Conservation (phyloP, 169 alveolate species). For the Plasmodium billcollinsi region DNA sequence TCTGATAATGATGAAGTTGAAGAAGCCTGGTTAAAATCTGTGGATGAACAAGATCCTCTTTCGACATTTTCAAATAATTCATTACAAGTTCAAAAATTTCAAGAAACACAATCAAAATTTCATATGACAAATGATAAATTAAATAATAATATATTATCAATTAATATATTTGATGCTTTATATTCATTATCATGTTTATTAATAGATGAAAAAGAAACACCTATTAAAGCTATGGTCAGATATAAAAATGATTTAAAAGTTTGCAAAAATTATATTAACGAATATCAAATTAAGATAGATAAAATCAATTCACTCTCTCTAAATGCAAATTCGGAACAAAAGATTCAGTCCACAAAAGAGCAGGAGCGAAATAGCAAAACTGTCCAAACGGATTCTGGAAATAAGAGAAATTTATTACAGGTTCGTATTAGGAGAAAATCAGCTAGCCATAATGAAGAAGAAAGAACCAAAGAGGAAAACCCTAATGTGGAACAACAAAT, state of each 20-base stretch:
- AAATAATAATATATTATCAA: constrained; percentile 6
- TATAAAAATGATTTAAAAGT: constrained; percentile 60
- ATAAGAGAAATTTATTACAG: constrained; percentile 25
- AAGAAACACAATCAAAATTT: constrained; percentile 24
- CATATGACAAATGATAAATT: constrained; percentile 7
- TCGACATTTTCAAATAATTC: constrained; percentile 44
- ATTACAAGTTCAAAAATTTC: constrained; percentile 27
- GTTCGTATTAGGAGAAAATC: constrained; percentile 17
- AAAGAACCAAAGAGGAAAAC: background rate
- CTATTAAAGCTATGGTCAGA: constrained; percentile 70
- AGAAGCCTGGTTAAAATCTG: constrained; percentile 75
- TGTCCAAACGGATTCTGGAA: background rate
- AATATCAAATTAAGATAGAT: constrained; percentile 39
- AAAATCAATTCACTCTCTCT: constrained; percentile 12
- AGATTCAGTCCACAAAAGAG: too few species aligned
- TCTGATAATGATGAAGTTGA: constrained; percentile 35
- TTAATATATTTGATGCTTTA: constrained; percentile 65
- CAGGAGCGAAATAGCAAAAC: too few species aligned
- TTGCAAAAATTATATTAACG: constrained; percentile 37
- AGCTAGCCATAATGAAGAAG: background rate
- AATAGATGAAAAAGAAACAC: constrained; percentile 68
- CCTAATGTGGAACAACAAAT: background rate
- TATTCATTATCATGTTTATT: constrained; percentile 57
- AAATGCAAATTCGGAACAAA: background rate
- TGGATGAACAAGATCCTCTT: constrained; percentile 71